A percentile compares a stretch with the other conserved stretches of the same genome.
phyloP scores from a whole-genome alignment of 495 filamentous ascomycete species.

The Echria macrotheca region DNA sequence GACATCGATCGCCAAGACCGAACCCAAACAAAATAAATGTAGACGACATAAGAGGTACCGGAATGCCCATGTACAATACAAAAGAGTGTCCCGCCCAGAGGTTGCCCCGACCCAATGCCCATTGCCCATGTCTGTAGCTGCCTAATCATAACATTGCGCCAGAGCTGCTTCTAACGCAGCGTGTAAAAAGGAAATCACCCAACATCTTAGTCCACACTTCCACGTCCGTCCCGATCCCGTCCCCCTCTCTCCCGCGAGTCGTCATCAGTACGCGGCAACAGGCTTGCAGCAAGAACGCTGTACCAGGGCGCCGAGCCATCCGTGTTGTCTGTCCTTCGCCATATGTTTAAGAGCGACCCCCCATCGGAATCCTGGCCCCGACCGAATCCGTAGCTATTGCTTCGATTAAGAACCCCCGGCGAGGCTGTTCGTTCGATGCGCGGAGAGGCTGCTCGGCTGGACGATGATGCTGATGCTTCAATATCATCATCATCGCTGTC shows the following conservation, averaged over 20 bases:
- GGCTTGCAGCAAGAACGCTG: too few species aligned
- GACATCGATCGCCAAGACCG: too few species aligned
- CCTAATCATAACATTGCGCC: neutral
- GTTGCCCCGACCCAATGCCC: neutral
- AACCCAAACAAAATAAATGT: too few species aligned
- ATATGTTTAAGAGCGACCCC: neutral
- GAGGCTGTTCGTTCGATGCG: conserved; percentile 27
- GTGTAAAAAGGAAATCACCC: neutral
- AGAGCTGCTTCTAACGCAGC: too few species aligned
- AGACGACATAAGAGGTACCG: neutral
- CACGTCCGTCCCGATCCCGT: neutral
- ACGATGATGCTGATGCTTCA: conserved; percentile 13
- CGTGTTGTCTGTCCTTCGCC: too few species aligned
- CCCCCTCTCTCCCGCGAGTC: neutral
- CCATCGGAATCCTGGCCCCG: neutral
- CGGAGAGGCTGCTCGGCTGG: conserved; percentile 12
- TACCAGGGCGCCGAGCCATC: too few species aligned
- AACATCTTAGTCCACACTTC: neutral
- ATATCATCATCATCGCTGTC: conserved; percentile 42
- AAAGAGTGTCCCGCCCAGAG: neutral
- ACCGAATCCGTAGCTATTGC: too few species aligned
- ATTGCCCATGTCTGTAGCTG: too few species aligned
- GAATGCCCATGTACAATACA: neutral
- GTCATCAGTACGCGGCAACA: neutral
- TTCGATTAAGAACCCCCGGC: conserved; percentile 12